phyloP scores from a whole-genome alignment of 2,329 filamentous ascomycete genomes.

The Fusarium mangiferae region DNA sequence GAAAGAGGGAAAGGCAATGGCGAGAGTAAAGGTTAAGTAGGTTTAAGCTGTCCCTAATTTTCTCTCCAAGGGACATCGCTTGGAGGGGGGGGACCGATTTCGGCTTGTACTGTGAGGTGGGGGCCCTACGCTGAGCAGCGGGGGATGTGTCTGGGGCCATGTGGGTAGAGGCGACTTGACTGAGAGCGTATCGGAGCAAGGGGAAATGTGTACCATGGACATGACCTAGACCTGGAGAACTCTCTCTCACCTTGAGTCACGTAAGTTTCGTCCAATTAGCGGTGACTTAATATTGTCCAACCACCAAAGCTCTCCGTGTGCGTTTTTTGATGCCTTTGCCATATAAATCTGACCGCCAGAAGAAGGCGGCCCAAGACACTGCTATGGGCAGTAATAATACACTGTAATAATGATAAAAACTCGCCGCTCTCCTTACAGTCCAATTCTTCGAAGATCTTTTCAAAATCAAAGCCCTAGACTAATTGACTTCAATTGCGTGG shows the following conservation, averaged over 20 bases:
- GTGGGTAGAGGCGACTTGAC: conserved; percentile 16
- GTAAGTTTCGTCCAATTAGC: conserved; percentile 23
- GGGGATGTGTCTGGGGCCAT: conserved; percentile 33
- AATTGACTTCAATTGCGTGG: conserved; percentile 8
- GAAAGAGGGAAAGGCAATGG: conserved; percentile 23
- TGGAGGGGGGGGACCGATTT: conserved; percentile 39
- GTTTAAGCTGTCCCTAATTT: conserved; percentile 36
- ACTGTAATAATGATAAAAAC: neutral
- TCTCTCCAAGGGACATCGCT: conserved; percentile 23
- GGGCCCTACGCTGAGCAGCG: conserved; percentile 27
- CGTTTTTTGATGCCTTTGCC: conserved; percentile 9
- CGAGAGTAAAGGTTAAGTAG: conserved; percentile 43
- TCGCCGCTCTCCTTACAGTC: neutral
- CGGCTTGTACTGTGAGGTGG: conserved; percentile 40
- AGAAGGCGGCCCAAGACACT: neutral
- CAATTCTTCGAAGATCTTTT: neutral
- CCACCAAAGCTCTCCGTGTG: conserved; percentile 18
- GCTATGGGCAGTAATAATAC: neutral
- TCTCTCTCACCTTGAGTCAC: conserved; percentile 31
- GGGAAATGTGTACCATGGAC: conserved; percentile 4
- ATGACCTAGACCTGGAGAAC: conserved; percentile 5
- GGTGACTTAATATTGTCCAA: conserved; percentile 8
- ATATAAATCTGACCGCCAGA: conserved; percentile 2
- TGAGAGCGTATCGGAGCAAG: neutral
- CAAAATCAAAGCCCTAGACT: neutral